A percentile compares a stretch with the other conserved stretches of the same genome.
phyloP scores from a whole-genome alignment of 768 basidiomycete genomes.

The Phylloporus rhodoxanthus region DNA sequence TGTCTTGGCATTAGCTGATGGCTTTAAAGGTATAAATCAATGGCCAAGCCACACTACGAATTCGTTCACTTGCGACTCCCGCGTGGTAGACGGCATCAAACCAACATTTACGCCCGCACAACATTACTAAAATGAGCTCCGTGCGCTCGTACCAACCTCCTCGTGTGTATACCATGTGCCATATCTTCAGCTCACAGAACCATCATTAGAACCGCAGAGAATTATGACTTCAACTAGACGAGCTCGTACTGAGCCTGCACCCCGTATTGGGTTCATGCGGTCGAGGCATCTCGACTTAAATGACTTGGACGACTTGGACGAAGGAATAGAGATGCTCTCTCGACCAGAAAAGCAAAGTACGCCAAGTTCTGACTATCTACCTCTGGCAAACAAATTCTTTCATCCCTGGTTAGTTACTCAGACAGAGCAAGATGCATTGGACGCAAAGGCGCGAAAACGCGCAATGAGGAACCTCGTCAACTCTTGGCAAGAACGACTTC shows the following conservation, averaged over 20 bases:
- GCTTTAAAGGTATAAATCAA: background rate
- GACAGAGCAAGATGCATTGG: conserved; percentile 43
- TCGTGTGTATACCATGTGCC: conserved; percentile 3
- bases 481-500: conserved; percentile 58
- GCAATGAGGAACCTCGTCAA: conserved; percentile 48
- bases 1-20: background rate
- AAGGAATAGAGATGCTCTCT: conserved; percentile 4
- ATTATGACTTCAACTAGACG: conserved; percentile 10
- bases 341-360: conserved; percentile 16
- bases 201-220: conserved; percentile 8
- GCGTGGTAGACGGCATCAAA: background rate
- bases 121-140: conserved; percentile 10
- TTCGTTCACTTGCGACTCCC: background rate
- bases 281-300: conserved; percentile 9
- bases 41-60: background rate
- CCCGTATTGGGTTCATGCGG: conserved; percentile 16
- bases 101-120: background rate
- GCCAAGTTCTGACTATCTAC: background rate
- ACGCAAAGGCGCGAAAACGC: conserved; percentile 40
- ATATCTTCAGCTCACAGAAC: background rate
- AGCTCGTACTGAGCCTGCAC: conserved; percentile 16
- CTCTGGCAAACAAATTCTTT: background rate
- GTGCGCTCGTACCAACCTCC: conserved; percentile 3
- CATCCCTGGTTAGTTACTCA: conserved; percentile 35
- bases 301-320: conserved; percentile 10